phyloP scores from a whole-genome alignment of 768 basidiomycete genomes.

The Atractiella rhizophila region DNA sequence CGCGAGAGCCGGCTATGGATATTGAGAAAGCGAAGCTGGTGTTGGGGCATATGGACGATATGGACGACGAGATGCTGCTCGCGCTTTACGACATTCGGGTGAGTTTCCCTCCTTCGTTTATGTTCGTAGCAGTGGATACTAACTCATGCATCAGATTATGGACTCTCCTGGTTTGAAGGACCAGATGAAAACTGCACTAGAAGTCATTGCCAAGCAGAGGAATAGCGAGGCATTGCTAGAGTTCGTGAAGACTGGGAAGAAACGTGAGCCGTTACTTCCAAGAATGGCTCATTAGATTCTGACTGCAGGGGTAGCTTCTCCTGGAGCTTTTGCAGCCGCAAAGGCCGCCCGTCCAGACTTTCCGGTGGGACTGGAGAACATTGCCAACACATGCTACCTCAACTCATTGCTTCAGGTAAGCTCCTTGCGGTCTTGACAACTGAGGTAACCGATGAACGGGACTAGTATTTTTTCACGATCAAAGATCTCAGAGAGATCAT shows the following conservation, averaged over 20 bases:
- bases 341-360: slow-evolving; percentile 27
- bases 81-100: slow-evolving; percentile 49
- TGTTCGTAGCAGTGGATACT: not conserved
- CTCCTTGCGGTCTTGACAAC: not conserved
- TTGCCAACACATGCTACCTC: slow-evolving; percentile 83
- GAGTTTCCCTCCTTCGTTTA: slow-evolving; percentile 9
- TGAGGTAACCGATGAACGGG: not conserved
- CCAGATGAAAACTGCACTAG: slow-evolving; percentile 32
- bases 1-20: not conserved
- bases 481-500: slow-evolving; percentile 61
- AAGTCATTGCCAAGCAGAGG: slow-evolving; percentile 39
- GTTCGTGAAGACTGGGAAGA: slow-evolving; percentile 39
- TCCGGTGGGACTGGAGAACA: slow-evolving; percentile 61
- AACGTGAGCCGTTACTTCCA: slow-evolving; percentile 18
- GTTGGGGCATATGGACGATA: slow-evolving; percentile 35
- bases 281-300: not conserved
- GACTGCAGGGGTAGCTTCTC: too few relatives aligned
- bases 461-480: slow-evolving; percentile 90
- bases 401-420: slow-evolving; percentile 79
- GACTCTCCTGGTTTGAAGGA: slow-evolving; percentile 5
- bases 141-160: slow-evolving; percentile 1
- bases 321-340: not conserved
- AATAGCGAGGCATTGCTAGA: slow-evolving; percentile 45
- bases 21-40: slow-evolving; percentile 13
- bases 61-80: slow-evolving; percentile 52